These are phyloP conservation scores for Ramaria sp. DNA, from an alignment of 768 basidiomycete genomes.

Conservation along the genomic window DNA sequence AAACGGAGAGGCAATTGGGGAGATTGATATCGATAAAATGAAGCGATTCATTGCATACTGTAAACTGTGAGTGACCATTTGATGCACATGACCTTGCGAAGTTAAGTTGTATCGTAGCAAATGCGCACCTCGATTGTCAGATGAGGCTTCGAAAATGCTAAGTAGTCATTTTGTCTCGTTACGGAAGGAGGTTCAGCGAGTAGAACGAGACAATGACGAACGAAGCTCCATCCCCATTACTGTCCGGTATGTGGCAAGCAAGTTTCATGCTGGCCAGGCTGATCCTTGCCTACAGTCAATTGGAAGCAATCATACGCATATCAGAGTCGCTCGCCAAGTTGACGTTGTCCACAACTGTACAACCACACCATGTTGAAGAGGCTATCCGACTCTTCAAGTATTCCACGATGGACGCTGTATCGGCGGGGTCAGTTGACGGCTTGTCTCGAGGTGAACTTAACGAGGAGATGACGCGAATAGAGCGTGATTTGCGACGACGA, in stretches of 20 bases:
- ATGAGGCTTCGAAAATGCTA: slow-evolving; percentile 92
- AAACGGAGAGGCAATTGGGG: slow-evolving; percentile 60
- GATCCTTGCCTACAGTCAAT: slow-evolving; percentile 41
- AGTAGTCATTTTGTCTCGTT: slow-evolving; percentile 91
- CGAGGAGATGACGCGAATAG: slow-evolving; percentile 86
- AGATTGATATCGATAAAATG: slow-evolving; percentile 97
- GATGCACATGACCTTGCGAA: not conserved
- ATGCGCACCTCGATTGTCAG: slow-evolving; percentile 89
- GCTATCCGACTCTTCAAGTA: slow-evolving; percentile 97
- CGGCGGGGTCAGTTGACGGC: slow-evolving; percentile 88
- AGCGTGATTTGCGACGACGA: slow-evolving; percentile 72
- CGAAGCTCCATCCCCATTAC: slow-evolving; percentile 98
- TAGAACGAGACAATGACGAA: slow-evolving; percentile 95
- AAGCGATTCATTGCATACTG: slow-evolving; percentile 94
- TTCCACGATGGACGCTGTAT: slow-evolving; percentile 98
- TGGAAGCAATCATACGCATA: slow-evolving; percentile 98
- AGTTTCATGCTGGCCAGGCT: not conserved
- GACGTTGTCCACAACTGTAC: slow-evolving; percentile 77
- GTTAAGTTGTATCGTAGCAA: slow-evolving; percentile 42
- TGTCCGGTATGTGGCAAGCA: slow-evolving; percentile 54
- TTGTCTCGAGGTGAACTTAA: slow-evolving; percentile 85
- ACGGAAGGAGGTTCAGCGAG: slow-evolving; percentile 88
- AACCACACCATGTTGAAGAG: slow-evolving; percentile 93
- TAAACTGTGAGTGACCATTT: slow-evolving; percentile 54
- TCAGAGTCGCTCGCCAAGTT: slow-evolving; percentile 95